Evolutionary conservation across 768 basidiomycete species (phyloP), one percentile per base, ranked within the genome.

Genomic region (Rhizopogon vulgaris): DNA sequence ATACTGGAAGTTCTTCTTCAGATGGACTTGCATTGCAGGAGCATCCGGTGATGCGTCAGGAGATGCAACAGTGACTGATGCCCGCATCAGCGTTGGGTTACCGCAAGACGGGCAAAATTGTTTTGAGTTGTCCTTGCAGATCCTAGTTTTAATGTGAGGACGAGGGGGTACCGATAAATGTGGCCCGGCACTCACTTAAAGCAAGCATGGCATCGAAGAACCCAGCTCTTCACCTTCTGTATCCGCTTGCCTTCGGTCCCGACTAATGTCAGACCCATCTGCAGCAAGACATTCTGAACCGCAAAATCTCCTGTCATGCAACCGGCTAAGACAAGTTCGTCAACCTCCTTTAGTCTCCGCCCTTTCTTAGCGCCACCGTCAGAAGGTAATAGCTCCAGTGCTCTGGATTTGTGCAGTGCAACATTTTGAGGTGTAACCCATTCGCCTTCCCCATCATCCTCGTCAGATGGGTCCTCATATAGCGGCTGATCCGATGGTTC

Each of bases 301-400:
- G 96, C 96, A 67, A 94, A 98, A 78, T 99, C 96, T 18, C 90
- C 90, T 8, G 96, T 98, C 89, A 98, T 93, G 65, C 94, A 96
- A 15, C 94, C 96, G 5, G 80, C 83, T 48, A 75, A 76, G 41
- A 95, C 60, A 0, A 58, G 37, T 41, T 74, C 71, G 15, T 74
- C 66, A 38, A 73, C 66, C 60, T 60, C 63, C 54, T 62, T 63
- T 22, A 14, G 18, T 45, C 67, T 68, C 58, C 72, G 72, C 41
- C 56, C 55, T 42, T 71, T 72, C 28, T 61, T 64, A 4, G 60
- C 56, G 10, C 59, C 58, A 15, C 64, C 69, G n/a, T 70, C 68
- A 18, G 78, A 73, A 3, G 93, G 88, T 28, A 95, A 76, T 36
- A 96, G 77, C 22, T 93, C 82, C 37, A 95, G 78, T 27, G 90